Base-by-base conservation (phyloP, 208 protist species). In the Wallacemonas rigidus region DNA sequence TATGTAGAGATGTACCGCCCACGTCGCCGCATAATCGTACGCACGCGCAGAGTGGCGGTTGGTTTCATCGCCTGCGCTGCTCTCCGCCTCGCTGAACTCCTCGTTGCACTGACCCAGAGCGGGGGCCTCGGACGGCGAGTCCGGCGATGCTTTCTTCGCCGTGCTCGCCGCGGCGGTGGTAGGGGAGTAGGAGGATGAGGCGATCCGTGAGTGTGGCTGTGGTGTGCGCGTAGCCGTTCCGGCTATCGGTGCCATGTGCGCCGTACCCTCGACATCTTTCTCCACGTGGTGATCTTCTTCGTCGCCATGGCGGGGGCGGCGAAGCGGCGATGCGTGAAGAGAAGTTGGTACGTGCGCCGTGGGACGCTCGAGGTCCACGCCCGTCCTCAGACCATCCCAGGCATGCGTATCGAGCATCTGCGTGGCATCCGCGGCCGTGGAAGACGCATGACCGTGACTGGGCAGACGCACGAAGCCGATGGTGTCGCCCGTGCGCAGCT, bases 401-500 rank as follows among this genome's bases (percentile, higher is more conserved):
- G 26, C 26, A 0, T 26, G 26, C 26, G 26, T 26, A 26, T 26
- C 48, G 48, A 53, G 48, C 9, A 53, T 9, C 48, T 65, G 35
- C 9, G 12, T 44, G 47, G 8, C 15, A 4, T 72, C 15, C 44
- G 12, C 26, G 26, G 26, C 26, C 26, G 26, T 26, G 26, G 26
- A 26, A 26, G 26, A 26, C 17, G 12, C 15, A 9, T 14, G 15
- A 47, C 36, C 8, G 26, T 76, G 43, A n/a, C 48, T 69, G 3
- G 79, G 69, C 45, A 90, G 57, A 0, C 75, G 71, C 55, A 92
- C 89, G 50, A 92, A 72, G 55, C 69, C 81, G 65, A 94, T 90
- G 53, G 87, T 75, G 64, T 91, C 83, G 38, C 83, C 84, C n/a
- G 74, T 86, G 56, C 80, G 76, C 47, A 94, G 69, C 67, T 89